phyloP scores from a whole-genome alignment of 1,284 basidiomycete species.

The Mycena sp. region DNA sequence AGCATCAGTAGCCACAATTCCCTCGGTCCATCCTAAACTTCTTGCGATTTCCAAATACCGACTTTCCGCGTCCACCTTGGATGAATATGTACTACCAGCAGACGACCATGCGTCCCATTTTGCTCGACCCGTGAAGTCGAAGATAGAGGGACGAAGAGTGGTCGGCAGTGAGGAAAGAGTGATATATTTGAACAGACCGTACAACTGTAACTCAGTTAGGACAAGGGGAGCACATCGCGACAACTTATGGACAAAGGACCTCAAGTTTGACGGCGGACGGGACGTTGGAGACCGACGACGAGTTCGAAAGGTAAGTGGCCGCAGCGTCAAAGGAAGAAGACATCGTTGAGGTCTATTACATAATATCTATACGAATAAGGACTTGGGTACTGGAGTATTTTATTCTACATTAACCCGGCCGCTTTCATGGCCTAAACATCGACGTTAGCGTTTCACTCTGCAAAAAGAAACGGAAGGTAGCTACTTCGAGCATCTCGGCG shows the following conservation, averaged over 20 bases:
- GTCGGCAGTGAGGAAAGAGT: conserved; percentile 66
- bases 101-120: conserved; percentile 90
- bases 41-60: conserved; percentile 79
- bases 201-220: conserved; percentile 65
- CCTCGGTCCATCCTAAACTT: conserved; percentile 73
- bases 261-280: conserved; percentile 75
- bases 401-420: conserved; percentile 57
- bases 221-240: conserved; percentile 38
- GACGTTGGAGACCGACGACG: conserved; percentile 60
- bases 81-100: conserved; percentile 60
- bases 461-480: neutral
- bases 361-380: neutral
- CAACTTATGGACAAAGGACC: conserved; percentile 55
- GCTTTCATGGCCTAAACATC: conserved; percentile 73
- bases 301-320: conserved; percentile 68
- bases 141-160: conserved; percentile 77
- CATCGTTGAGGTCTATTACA: conserved; percentile 34
- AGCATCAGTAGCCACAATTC: conserved; percentile 26
- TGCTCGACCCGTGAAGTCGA: conserved; percentile 82
- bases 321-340: conserved; percentile 68
- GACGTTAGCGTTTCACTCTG: conserved; percentile 44
- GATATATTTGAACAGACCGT: conserved; percentile 86
- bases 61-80: conserved; percentile 55
- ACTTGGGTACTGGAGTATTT: conserved; percentile 6
- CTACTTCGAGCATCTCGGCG: conserved; percentile 78